Percentiles rank a stretch among this genome's conserved stretches.
Evolutionary conservation across 2,329 filamentous ascomycete species (phyloP).

Genomic region (Orbilia javanica): DNA sequence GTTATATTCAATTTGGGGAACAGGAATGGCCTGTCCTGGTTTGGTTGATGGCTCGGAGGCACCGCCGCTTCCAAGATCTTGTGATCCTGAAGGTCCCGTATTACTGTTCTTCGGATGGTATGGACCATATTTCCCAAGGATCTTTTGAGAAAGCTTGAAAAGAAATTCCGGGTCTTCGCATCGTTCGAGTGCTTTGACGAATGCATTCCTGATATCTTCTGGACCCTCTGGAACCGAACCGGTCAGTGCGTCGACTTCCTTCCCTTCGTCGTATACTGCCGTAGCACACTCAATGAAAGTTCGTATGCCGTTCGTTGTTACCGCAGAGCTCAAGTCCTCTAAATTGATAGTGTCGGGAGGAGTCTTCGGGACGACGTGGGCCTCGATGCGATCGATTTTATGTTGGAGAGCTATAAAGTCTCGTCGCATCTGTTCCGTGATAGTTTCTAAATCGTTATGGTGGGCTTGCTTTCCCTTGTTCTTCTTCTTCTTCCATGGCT

Average conservation of each 20-base stretch:
- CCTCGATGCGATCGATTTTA: constrained; percentile 6
- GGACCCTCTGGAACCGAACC: neutral
- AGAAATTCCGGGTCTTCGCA: constrained; percentile 8
- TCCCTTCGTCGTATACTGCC: constrained; percentile 10
- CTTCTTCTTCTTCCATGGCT: constrained; percentile 11
- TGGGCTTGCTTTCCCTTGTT: constrained; percentile 2
- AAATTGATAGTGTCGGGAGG: neutral
- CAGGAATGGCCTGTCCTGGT: neutral
- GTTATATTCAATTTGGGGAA: neutral
- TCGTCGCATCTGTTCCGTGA: constrained; percentile 7
- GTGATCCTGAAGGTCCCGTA: neutral
- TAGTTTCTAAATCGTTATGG: neutral
- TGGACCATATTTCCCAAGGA: neutral
- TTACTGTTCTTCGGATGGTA: neutral
- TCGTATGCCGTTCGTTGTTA: neutral
- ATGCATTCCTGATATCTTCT: constrained; percentile 6
- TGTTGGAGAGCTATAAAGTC: constrained; percentile 2
- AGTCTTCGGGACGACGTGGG: neutral
- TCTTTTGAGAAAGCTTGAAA: constrained; percentile 7
- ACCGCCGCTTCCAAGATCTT: neutral
- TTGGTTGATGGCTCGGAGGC: neutral
- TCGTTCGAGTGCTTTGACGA: neutral
- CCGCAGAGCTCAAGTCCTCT: neutral
- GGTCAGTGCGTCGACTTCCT: neutral
- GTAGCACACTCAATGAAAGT: constrained; percentile 14